Conservation (phyloP, 306 rosid species). For the Crotalaria pallida region DNA sequence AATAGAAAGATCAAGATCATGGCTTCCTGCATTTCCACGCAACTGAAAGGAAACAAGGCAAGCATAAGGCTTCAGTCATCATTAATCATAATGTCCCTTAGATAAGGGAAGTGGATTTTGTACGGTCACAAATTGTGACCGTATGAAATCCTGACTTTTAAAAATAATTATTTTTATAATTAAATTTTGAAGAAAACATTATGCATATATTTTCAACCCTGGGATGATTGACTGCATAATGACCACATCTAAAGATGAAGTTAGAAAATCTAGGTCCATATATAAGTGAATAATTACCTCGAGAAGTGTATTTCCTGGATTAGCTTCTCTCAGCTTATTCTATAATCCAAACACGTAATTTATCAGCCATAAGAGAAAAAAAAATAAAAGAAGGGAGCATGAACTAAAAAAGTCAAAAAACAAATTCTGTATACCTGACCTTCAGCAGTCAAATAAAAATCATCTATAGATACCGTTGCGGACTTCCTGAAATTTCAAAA, state of each 20-base stretch:
- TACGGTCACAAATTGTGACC: too few relatives aligned
- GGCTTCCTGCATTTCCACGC: constrained; percentile 96
- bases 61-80: neutral
- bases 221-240: too few relatives aligned
- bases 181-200: too few relatives aligned
- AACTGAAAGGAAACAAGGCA: constrained; percentile 33
- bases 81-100: neutral
- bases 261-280: too few relatives aligned
- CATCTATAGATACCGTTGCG: constrained; percentile 84
- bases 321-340: constrained; percentile 69
- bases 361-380: constrained; percentile 21
- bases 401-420: neutral
- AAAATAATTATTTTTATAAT: too few relatives aligned
- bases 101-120: too few relatives aligned
- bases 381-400: neutral
- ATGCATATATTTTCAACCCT: too few relatives aligned
- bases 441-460: constrained; percentile 83
- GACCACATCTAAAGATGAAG: too few relatives aligned
- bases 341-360: constrained; percentile 31
- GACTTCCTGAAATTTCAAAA: constrained; percentile 63
- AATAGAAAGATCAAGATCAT: constrained; percentile 71
- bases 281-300: constrained; percentile 51
- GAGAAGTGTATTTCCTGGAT: constrained; percentile 79
- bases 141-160: too few relatives aligned
- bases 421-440: constrained; percentile 54